Evolutionary conservation across 441 rosid genomes (phyloP), one percentile per base, ranked within the genome.

Genomic region (Erysimum pusillum): DNA sequence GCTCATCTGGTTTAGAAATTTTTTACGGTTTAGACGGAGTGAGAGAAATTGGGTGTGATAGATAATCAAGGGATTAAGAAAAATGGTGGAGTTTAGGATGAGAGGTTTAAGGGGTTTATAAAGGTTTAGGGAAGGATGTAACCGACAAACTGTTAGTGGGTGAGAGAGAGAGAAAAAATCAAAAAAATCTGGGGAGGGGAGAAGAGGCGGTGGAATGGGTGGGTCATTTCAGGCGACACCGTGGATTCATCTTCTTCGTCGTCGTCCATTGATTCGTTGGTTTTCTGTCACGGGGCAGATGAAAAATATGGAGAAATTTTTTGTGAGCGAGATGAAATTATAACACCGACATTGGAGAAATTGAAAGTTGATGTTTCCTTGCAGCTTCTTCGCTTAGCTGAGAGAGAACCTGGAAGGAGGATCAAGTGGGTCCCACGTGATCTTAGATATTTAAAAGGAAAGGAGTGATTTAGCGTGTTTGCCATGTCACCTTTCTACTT

Each of bases 61-160:
- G 3, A n/a, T 12, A 5, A 10, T 12, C 1, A 5, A n/a, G 17
- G 3, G 54, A 22, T 75, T 51, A 38, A 13, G 56, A 9, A 36
- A 46, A 36, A 34, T 9, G n/a, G 46, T 10, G n/a, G n/a, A n/a
- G 10, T 14, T 17, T 18, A 15, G 14, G 51, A 36, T 12, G 74
- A 39, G 22, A n/a, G 63, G 44, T 39, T 67, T 39, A 72, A 35
- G 69, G 51, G 52, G 54, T 69, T 67, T 70, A 80, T 59, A 69
- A 63, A 82, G 80, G 77, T 64, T 78, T 70, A 71, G 79, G 71
- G 46, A 54, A 25, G 68, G 74, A 80, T 32, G 52, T 44, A 64
- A 84, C 89, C 92, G 94, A 87, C 90, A 79, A 70, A 83, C 87
- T 83, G 88, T 82, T 22, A 74, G 74, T 59, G 2, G 58, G 44